Percentiles rank a stretch among this genome's conserved stretches.
phyloP scores from a whole-genome alignment of 2,329 filamentous ascomycete genomes.

The Colletotrichum eremochloae region DNA sequence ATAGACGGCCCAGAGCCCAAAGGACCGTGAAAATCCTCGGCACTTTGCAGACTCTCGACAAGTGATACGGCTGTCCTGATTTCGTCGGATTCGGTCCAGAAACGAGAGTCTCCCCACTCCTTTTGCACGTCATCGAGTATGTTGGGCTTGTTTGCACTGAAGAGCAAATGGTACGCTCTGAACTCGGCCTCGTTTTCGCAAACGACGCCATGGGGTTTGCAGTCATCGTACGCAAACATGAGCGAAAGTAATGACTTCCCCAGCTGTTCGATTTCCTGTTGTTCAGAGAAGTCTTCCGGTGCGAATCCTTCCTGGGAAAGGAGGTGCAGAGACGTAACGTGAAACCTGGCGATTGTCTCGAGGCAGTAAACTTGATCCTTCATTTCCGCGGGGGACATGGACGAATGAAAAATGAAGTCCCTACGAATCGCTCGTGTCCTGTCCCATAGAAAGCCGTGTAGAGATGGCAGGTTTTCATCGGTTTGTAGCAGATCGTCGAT shows the following conservation, averaged over 20 bases:
- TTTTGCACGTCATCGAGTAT: constrained; percentile 66
- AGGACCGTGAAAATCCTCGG: constrained; percentile 69
- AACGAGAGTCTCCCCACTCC: constrained; percentile 65
- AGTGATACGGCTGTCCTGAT: constrained; percentile 73
- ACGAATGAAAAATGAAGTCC: constrained; percentile 77
- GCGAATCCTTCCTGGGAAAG: constrained; percentile 69
- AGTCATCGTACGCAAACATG: constrained; percentile 76
- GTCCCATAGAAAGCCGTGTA: constrained; percentile 78
- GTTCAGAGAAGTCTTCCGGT: constrained; percentile 73
- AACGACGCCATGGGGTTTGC: constrained; percentile 66
- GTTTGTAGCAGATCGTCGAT: constrained; percentile 69
- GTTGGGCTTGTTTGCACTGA: constrained; percentile 71
- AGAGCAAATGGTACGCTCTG: constrained; percentile 73
- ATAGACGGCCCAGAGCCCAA: constrained; percentile 63
- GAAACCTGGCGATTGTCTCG: constrained; percentile 76
- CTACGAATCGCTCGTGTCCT: constrained; percentile 75
- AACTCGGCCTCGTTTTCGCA: constrained; percentile 77
- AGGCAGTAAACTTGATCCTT: constrained; percentile 72
- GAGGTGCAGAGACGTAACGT: constrained; percentile 74
- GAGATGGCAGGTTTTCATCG: constrained; percentile 66
- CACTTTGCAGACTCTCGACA: constrained; percentile 71
- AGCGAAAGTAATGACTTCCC: constrained; percentile 75
- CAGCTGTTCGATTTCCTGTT: constrained; percentile 77
- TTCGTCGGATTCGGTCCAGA: constrained; percentile 68
- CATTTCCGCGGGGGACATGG: constrained; percentile 69